These are phyloP conservation scores for Cyberlindnera euphorbiae DNA, from an alignment of 805 yeast species.

Conservation along the genomic window DNA sequence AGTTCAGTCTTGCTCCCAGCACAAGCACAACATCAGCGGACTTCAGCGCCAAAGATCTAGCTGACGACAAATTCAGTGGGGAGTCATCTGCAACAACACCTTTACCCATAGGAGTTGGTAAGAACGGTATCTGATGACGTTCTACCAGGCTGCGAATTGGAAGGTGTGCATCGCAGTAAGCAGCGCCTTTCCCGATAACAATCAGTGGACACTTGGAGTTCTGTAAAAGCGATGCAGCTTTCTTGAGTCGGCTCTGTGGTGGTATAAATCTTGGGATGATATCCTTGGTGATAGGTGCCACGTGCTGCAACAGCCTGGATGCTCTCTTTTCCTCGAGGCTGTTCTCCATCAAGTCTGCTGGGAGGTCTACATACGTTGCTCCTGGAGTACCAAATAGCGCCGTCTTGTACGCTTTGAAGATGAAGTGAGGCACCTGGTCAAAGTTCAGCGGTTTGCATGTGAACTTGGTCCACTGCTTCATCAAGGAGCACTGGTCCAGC, in stretches of 20 bases:
- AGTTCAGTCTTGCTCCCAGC: constrained; percentile 64
- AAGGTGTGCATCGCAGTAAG: constrained; percentile 39
- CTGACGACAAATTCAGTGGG: constrained; percentile 51
- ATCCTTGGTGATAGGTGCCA: constrained; percentile 6
- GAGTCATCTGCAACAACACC: constrained; percentile 55
- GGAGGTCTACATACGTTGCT: constrained; percentile 57
- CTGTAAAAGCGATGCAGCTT: constrained; percentile 32
- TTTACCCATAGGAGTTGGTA: constrained; percentile 80
- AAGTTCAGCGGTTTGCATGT: constrained; percentile 38
- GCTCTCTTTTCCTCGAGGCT: not conserved
- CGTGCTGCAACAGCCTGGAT: not conserved
- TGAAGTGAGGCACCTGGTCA: constrained; percentile 32
- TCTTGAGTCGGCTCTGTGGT: constrained; percentile 29
- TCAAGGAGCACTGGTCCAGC: constrained; percentile 53
- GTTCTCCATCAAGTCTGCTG: constrained; percentile 49
- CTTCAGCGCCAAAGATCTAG: constrained; percentile 55
- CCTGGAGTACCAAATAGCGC: constrained; percentile 53
- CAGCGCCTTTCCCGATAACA: constrained; percentile 65
- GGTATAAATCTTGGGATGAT: constrained; percentile 32
- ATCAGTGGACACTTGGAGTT: constrained; percentile 45
- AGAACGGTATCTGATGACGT: constrained; percentile 44
- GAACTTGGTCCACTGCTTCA: constrained; percentile 47
- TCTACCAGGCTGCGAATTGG: constrained; percentile 38
- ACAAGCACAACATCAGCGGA: constrained; percentile 55
- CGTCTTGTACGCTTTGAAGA: constrained; percentile 43